Evolutionary conservation across 2,329 filamentous ascomycete species (phyloP).

Genomic region (Fusarium subglutinans): DNA sequence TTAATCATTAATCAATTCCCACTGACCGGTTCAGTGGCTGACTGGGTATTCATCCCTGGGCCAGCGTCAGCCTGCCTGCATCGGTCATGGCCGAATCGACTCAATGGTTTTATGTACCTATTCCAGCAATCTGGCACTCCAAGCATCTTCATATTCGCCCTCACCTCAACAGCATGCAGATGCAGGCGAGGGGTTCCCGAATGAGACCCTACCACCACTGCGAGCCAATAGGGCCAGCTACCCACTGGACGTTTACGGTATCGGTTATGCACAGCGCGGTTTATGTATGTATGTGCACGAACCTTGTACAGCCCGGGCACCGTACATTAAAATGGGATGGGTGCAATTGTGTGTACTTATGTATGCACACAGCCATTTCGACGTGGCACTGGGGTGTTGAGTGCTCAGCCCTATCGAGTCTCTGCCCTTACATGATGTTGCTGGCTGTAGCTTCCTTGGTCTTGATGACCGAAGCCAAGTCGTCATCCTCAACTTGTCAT

Average conservation of each 20-base stretch:
- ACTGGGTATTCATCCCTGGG: conserved; percentile 21
- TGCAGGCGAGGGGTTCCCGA: conserved; percentile 35
- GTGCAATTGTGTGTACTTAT: not conserved
- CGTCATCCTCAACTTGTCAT: not conserved
- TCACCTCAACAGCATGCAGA: not conserved
- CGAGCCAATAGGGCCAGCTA: conserved; percentile 24
- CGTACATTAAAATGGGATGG: not conserved
- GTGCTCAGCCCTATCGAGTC: conserved; percentile 41
- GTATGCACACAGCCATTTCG: conserved; percentile 35
- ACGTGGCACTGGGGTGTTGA: conserved; percentile 36
- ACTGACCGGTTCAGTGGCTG: conserved; percentile 38
- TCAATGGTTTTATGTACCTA: conserved; percentile 7
- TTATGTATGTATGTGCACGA: conserved; percentile 10
- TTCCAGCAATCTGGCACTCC: conserved; percentile 35
- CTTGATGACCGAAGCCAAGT: conserved; percentile 14
- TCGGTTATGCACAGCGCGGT: conserved; percentile 27
- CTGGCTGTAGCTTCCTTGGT: not conserved
- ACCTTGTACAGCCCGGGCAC: conserved; percentile 15
- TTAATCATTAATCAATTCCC: conserved; percentile 25
- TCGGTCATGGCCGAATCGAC: conserved; percentile 39
- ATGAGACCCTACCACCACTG: conserved; percentile 32
- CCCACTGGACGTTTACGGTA: conserved; percentile 27
- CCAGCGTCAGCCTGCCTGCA: conserved; percentile 33
- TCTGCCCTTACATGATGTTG: conserved; percentile 16
- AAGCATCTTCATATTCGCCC: conserved; percentile 1